Evolutionary conservation across 2,329 filamentous ascomycete genomes (phyloP), one percentile per base, ranked within the genome.

Genomic region (Trichoderma guizhouense): DNA sequence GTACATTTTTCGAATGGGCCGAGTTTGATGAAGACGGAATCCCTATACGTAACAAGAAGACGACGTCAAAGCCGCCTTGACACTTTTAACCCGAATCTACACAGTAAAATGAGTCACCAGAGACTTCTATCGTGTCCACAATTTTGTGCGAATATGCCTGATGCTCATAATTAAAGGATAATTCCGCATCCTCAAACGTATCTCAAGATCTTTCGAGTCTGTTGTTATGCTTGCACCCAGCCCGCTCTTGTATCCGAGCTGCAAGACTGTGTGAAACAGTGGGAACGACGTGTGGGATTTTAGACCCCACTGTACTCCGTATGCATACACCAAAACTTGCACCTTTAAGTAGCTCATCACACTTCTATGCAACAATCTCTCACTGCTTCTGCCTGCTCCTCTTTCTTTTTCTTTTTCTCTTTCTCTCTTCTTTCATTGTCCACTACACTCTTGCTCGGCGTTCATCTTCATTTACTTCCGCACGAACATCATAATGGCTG

Each of bases 21-120:
- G 88, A 91, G 69, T 97, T 97, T 81, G 91, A 95, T 76, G 90
- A 97, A 43, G 92, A 98, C 79, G 95, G 95, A 1, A 90, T 93
- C 75, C 94, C 95, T 0, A 83, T 73, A 21, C 53, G 30, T 7
- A 69, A 26, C 7, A 69, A n/a, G 18, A 66, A 14, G 39, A 21
- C 34, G 9, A 39, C 26, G 7, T 87, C 82, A 12, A 87, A 83
- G 2, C 88, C 89, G 9, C 90, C 85, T 2, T 82, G 79, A 69
- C 87, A 80, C n/a, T 8, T 8, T 34, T 34, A 24, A 26, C 9
- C 9, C 2, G n/a, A 21, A 36, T 43, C 15, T n/a, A n/a, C 39
- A 43, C 39, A 39, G 36, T 39, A 18, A 43, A 43, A 43, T 1
- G 39, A n/a, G 39, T 8, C 39, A 18, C 7, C 39, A n/a, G 18